Percentiles rank a stretch among this genome's conserved stretches.
Conservation (phyloP, 2,329 filamentous ascomycete species). For the Lasiodiplodia theobromae region DNA sequence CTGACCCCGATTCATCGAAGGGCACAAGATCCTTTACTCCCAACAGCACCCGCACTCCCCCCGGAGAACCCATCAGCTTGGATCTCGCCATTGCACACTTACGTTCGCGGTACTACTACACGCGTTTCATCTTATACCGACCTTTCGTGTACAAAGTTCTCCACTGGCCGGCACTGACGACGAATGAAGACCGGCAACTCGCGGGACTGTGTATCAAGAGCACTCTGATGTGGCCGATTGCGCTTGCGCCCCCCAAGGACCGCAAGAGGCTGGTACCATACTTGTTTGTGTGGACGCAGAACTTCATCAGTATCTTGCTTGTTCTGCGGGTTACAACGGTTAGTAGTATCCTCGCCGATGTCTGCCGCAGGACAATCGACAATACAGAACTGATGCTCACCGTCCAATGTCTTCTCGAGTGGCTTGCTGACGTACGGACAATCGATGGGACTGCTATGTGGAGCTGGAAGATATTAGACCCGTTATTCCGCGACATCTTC, state of each 20-base stretch:
- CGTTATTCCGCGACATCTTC: constrained; percentile 26
- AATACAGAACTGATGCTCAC: constrained; percentile 58
- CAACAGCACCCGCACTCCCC: not conserved
- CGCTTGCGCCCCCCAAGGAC: constrained; percentile 63
- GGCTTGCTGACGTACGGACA: constrained; percentile 64
- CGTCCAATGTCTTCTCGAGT: constrained; percentile 62
- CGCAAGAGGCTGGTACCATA: constrained; percentile 67
- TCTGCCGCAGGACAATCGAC: constrained; percentile 59
- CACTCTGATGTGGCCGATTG: constrained; percentile 67
- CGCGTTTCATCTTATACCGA: constrained; percentile 33
- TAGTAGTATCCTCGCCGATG: constrained; percentile 58
- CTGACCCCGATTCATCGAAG: not conserved
- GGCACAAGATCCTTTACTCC: constrained; percentile 1
- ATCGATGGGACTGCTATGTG: constrained; percentile 63
- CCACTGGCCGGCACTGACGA: constrained; percentile 62
- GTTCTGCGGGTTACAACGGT: constrained; percentile 63
- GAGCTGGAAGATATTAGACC: constrained; percentile 53
- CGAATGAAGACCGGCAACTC: constrained; percentile 61
- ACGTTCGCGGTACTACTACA: constrained; percentile 35
- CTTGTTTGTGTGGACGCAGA: constrained; percentile 69
- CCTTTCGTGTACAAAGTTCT: constrained; percentile 35
- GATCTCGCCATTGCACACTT: constrained; percentile 32
- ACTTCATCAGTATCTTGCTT: constrained; percentile 65
- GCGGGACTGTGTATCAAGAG: constrained; percentile 65
- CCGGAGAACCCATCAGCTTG: not conserved